Percentiles rank a stretch among this genome's conserved stretches.
These are phyloP conservation scores for Dactylellina leptospora DNA, from an alignment of 2,329 filamentous ascomycete species.

Conservation along the genomic window DNA sequence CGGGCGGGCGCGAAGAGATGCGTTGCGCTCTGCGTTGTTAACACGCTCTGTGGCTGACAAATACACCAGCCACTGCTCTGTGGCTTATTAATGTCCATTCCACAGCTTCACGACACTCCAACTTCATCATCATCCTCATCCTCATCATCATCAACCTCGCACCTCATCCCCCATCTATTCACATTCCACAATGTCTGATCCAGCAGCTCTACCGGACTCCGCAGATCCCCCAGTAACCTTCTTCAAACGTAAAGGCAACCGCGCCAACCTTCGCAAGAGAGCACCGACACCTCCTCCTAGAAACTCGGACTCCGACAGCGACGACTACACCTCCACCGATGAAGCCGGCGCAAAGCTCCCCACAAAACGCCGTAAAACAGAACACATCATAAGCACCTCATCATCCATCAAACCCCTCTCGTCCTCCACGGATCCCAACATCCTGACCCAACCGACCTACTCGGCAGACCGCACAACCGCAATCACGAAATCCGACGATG, in stretches of 20 bases:
- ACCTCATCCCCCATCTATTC: not conserved
- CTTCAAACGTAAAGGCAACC: conserved; percentile 81
- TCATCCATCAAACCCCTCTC: conserved; percentile 65
- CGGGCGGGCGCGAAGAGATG: not conserved
- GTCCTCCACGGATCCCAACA: conserved; percentile 56
- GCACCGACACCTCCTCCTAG: conserved; percentile 78
- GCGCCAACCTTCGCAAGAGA: conserved; percentile 81
- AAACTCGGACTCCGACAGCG: conserved; percentile 66
- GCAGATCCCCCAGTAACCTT: conserved; percentile 72
- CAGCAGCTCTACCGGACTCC: conserved; percentile 20
- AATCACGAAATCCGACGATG: conserved; percentile 78
- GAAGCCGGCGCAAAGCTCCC: conserved; percentile 66
- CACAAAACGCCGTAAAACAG: conserved; percentile 78
- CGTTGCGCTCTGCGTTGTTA: not conserved
- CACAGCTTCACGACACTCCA: not conserved
- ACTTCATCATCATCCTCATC: not conserved
- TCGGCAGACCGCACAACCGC: conserved; percentile 67
- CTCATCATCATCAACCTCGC: not conserved
- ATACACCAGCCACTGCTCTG: conserved; percentile 21
- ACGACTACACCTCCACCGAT: conserved; percentile 76
- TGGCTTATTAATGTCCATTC: conserved; percentile 50
- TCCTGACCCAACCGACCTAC: conserved; percentile 33
- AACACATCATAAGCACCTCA: conserved; percentile 72
- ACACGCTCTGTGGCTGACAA: not conserved
- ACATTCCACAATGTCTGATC: conserved; percentile 23